Evolutionary conservation across 164 flowering plant genomes (phyloP), one percentile per base, ranked within the genome.

Genomic region (Tinospora cordifolia): DNA sequence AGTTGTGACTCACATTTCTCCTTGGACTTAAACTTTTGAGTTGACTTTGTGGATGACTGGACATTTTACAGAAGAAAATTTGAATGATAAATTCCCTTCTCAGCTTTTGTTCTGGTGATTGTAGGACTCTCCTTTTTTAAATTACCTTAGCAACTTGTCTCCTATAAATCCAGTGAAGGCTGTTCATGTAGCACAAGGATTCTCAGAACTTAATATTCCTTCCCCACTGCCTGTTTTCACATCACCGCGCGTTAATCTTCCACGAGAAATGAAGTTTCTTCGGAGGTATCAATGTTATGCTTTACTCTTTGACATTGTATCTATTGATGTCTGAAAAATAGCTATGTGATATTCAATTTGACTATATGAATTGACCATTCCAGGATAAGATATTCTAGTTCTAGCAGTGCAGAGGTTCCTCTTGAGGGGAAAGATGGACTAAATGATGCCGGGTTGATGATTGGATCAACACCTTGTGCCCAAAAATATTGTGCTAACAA

Each of bases 51-150:
- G 8, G 21, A 51, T 17, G 19, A 15, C 59, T 51, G 59, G n/a
- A 51, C 22, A 51, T 51, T 51, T 51, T 41, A 41, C 22, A n/a
- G 8, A 17, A 51, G 19, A 39, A 24, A 41, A 30, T 38, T 6
- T 65, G 68, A 21, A 65, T n/a, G 22, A 47, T 15, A 8, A 22
- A 24, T 47, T 44, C 4, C 12, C 39, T 63, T 41, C n/a, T 34
- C 36, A 21, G 10, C 59, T 46, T 4, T 62, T 69, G 51, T 41
- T 57, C 1, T 58, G 40, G 67, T 26, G 46, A 63, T 73, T 78
- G 70, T 78, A 87, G 88, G 90, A 84, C 40, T 87, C 88, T 21
- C 84, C 88, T n/a, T 71, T 84, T 25, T 78, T 66, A 27, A 74
- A 70, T 66, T 85, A 71, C 71, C 36, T 81, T n/a, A 78, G 76